Evolutionary conservation across 805 yeast genomes (phyloP), one percentile per base, ranked within the genome.

Genomic region (Cyberlindnera veronae): DNA sequence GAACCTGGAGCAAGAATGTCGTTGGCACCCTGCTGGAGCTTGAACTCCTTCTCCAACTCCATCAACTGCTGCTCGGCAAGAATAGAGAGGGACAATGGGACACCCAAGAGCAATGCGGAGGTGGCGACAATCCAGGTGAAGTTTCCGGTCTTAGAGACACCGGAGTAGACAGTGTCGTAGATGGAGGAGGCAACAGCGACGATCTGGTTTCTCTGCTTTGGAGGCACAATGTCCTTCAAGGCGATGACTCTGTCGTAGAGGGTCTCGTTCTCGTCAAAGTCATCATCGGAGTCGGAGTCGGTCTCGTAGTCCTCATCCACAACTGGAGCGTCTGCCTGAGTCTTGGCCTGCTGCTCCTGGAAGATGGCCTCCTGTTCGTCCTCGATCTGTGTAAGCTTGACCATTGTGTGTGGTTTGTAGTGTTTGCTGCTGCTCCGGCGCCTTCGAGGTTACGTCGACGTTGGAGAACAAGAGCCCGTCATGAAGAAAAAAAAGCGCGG

Each of bases 21-120:
- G 57, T 77, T 81, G 19, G 89, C 83, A 46, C 83, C 81, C 63
- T 81, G 84, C 64, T 84, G 91, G 58, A 84, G 68, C 43, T 83
- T 79, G 74, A 88, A 81, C 61, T 89, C 93, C 71, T 85, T 88
- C 72, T 90, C 97, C 82, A 87, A 76, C 69, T 90, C 97, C 61
- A 82, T 79, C 63, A 90, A 76, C 71, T 91, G 97, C 62, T 89
- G 95, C 70, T 91, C 97, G 45, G 89, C 81, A 56, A 93, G 73
- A 54, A 93, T 85, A 38, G 96, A 83, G 55, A 93, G 72, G 8
- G 96, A 81, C 54, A 87, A 74, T 49, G 99, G 99, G 34, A 89
- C 95, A 62, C 96, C 97, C 55, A 93, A 71, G 48, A 93, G 75
- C 55, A 93, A 69, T 30, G 86, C 80, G 30, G 93, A 77, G 11